Evolutionary conservation across 495 filamentous ascomycete species (phyloP), one percentile per base, ranked within the genome.

Genomic region (Xylaria acuta): DNA sequence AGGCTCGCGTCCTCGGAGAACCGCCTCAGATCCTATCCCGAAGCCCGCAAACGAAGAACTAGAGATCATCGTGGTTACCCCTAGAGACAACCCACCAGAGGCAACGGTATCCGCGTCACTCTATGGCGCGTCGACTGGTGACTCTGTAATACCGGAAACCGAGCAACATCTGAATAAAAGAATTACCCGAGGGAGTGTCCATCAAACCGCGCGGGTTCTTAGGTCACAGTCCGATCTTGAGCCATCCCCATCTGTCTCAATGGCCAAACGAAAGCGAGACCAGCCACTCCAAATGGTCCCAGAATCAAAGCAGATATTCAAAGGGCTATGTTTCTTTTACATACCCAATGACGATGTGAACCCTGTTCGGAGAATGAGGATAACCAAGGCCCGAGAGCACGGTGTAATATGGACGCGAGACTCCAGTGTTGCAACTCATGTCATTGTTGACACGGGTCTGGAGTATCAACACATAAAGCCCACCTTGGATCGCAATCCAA

Each of bases 341-440:
- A 87, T 96, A 32, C 96, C 94, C 0, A 92, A 95, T 70, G 90
- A 92, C 72, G 90, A 94, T 73, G 85, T 91, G 51, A 87, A 90
- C 22, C 87, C 87, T 1, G 81, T 88, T 1, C 88, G 95, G 27
- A 88, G 87, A 67, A 75, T 91, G 34, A 90, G 92, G 36, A 95
- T 97, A 53, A 86, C 86, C 34, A 93, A 91, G 78, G 90, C 92
- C 0, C 86, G 88, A 68, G 91, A 95, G 74, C 91, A 91, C 76
- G 96, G 96, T 36, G 95, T 90, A 6, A 81, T 78, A 58, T 84
- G 84, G 83, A 80, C 78, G 53, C 70, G 80, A 41, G 69, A 76
- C 4, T 14, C 82, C 25, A 63, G 65, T 34, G 80, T 67, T 0
- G 86, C 88, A 8, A 94, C 89, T 0, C 94, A 97, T 82, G 84